Conservation (phyloP, 495 filamentous ascomycete genomes). For the Jackrogersella minutella region DNA sequence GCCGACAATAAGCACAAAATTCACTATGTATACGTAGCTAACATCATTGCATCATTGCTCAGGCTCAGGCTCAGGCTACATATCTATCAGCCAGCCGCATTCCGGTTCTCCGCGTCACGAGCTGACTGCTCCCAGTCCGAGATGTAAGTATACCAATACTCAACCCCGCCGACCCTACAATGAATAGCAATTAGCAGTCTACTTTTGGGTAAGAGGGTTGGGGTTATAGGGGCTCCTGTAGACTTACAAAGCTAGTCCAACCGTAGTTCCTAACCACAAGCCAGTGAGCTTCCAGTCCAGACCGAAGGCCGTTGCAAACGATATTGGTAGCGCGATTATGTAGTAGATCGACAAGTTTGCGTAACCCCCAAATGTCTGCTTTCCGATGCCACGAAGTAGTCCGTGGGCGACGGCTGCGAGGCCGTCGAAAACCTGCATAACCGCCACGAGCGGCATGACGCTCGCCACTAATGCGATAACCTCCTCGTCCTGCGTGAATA, state of each 20-base stretch:
- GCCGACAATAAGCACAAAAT: neutral
- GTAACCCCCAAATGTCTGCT: slow-evolving; percentile 88
- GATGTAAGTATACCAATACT: slow-evolving; percentile 69
- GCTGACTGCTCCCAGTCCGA: slow-evolving; percentile 79
- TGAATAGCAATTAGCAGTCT: slow-evolving; percentile 30
- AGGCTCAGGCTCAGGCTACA: no score
- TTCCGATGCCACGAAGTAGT: slow-evolving; percentile 80
- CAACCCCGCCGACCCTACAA: slow-evolving; percentile 65
- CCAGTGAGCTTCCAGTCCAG: slow-evolving; percentile 76
- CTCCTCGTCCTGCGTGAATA: slow-evolving; percentile 83
- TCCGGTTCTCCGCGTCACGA: slow-evolving; percentile 74
- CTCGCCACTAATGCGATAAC: slow-evolving; percentile 77
- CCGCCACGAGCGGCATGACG: slow-evolving; percentile 78
- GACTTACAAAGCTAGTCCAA: slow-evolving; percentile 68
- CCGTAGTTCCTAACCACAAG: slow-evolving; percentile 81
- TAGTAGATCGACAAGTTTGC: slow-evolving; percentile 88
- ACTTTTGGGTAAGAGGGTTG: neutral
- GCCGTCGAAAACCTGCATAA: slow-evolving; percentile 89
- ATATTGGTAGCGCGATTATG: slow-evolving; percentile 81
- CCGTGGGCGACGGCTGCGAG: slow-evolving; percentile 81
- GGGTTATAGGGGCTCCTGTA: neutral
- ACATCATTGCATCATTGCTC: no score
- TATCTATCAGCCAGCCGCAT: slow-evolving; percentile 61
- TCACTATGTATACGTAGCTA: no score
- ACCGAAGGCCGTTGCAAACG: slow-evolving; percentile 76